Conservation (phyloP, 306 rosid genomes). For the Cucumis sativus region DNA sequence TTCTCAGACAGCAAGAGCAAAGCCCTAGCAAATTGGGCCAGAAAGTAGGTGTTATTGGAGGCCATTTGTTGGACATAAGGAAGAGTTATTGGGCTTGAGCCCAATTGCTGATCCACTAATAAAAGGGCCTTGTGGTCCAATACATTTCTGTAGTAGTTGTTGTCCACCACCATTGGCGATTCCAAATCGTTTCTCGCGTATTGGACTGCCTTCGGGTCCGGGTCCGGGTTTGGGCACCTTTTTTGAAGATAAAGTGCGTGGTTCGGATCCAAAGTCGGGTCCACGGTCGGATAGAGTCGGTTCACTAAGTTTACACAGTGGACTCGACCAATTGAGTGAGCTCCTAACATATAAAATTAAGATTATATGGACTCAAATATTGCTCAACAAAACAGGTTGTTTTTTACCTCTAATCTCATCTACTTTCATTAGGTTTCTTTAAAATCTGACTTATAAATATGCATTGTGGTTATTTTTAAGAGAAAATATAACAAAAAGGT, state of each 20-base stretch:
- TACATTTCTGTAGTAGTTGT: conserved; percentile 64
- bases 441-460: too few species aligned
- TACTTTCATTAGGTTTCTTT: too few species aligned
- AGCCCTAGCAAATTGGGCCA: conserved; percentile 56
- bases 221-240: conserved; percentile 59
- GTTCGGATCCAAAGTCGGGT: conserved; percentile 42
- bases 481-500: neutral
- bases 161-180: conserved; percentile 67
- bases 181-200: conserved; percentile 51
- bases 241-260: conserved; percentile 45
- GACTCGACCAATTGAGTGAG: conserved; percentile 73
- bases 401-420: too few species aligned
- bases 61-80: conserved; percentile 72
- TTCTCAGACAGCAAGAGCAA: conserved; percentile 42
- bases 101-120: conserved; percentile 43
- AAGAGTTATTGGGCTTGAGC: conserved; percentile 41
- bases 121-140: conserved; percentile 59
- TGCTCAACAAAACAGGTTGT: too few species aligned
- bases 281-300: conserved; percentile 59
- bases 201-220: conserved; percentile 39
- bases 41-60: conserved; percentile 43
- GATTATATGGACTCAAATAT: too few species aligned
- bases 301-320: conserved; percentile 58
- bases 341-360: conserved; percentile 25
- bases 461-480: too few species aligned